Percentiles rank a stretch among this genome's conserved stretches.
Evolutionary conservation across 2,329 filamentous ascomycete species (phyloP).

Genomic region (Fusarium marasasianum): DNA sequence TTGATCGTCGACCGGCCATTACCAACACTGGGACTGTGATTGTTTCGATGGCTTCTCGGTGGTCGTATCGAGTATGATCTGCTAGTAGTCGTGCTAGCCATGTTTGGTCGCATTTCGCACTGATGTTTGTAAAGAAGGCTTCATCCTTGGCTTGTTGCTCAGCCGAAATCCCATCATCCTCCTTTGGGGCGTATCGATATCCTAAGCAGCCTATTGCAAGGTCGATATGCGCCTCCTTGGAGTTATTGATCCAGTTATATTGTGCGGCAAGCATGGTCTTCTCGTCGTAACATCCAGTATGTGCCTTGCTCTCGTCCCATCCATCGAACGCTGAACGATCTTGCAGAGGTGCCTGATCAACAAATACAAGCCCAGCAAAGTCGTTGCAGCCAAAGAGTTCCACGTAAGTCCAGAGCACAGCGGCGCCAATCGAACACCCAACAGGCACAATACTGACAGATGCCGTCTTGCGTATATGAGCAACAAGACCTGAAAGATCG

Average conservation of each 20-base stretch:
- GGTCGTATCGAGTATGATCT: constrained; percentile 43
- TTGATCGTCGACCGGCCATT: constrained; percentile 40
- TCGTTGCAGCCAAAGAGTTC: constrained; percentile 40
- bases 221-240: constrained; percentile 34
- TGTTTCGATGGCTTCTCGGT: constrained; percentile 39
- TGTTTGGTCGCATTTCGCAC: constrained; percentile 38
- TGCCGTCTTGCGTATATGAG: constrained; percentile 32
- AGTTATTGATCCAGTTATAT: constrained; percentile 38
- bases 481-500: constrained; percentile 34
- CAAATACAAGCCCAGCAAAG: constrained; percentile 42
- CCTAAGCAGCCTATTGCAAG: constrained; percentile 40
- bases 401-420: constrained; percentile 42
- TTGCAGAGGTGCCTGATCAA: constrained; percentile 42
- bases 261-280: constrained; percentile 39
- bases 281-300: constrained; percentile 41
- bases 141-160: constrained; percentile 38
- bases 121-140: constrained; percentile 40
- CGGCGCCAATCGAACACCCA: constrained; percentile 42
- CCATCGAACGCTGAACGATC: constrained; percentile 38
- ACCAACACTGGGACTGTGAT: constrained; percentile 41
- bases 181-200: constrained; percentile 37
- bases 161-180: constrained; percentile 30
- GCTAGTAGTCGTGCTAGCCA: constrained; percentile 41
- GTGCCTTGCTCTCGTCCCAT: constrained; percentile 38
- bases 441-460: constrained; percentile 37